phyloP scores from a whole-genome alignment of 2,329 filamentous ascomycete species.

The Coniochaeta ligniaria region DNA sequence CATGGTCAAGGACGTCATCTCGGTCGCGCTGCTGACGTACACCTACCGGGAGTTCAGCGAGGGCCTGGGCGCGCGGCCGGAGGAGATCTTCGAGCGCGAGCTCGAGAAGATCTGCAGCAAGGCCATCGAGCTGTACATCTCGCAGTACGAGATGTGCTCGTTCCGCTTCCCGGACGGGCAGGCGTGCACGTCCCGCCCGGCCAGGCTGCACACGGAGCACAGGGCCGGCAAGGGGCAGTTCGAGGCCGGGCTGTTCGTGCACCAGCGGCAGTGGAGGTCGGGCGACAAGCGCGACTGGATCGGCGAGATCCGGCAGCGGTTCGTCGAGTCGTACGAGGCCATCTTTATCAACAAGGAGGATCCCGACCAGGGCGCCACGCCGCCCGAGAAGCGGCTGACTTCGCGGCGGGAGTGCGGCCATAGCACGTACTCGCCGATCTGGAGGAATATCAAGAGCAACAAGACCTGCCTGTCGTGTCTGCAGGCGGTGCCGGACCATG shows the following conservation, averaged over 20 bases:
- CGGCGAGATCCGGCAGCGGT: background rate
- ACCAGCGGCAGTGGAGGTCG: background rate
- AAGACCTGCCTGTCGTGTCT: background rate
- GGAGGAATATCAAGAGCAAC: slow-evolving; percentile 2
- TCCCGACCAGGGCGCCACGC: background rate
- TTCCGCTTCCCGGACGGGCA: background rate
- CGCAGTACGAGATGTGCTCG: background rate
- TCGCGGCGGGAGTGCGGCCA: background rate
- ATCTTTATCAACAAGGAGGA: background rate
- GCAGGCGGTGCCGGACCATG: background rate
- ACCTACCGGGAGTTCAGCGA: background rate
- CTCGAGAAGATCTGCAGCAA: background rate
- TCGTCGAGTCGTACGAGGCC: background rate
- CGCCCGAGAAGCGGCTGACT: background rate
- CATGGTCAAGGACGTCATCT: slow-evolving; percentile 9
- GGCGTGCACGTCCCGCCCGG: background rate
- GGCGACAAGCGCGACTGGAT: background rate
- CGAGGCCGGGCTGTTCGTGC: background rate
- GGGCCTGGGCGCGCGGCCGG: background rate
- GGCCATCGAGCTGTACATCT: background rate
- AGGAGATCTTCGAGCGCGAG: background rate
- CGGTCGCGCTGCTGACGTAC: background rate
- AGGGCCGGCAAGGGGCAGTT: background rate
- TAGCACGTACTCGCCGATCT: background rate
- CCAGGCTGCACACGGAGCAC: background rate